A percentile compares a stretch with the other conserved stretches of the same genome.
phyloP scores from a whole-genome alignment of 2,329 filamentous ascomycete species.

The Pseudophaeomoniella oleicola region DNA sequence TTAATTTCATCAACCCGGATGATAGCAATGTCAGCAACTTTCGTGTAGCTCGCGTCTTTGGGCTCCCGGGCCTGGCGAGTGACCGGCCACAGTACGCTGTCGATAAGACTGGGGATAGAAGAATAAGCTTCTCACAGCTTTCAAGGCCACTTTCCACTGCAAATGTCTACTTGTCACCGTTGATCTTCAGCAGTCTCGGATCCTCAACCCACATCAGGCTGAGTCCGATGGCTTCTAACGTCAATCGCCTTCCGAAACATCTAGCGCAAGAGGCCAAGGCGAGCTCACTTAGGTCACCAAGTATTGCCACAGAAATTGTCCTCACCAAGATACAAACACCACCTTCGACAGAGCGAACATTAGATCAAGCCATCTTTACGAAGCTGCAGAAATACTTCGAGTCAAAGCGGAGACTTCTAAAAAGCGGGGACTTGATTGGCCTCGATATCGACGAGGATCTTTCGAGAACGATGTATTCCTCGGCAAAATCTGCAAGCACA shows the following conservation, averaged over 20 bases:
- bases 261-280: constrained; percentile 8
- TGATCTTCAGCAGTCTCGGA: constrained; percentile 52
- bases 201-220: background rate
- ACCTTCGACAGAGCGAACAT: constrained; percentile 66
- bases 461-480: constrained; percentile 66
- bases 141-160: background rate
- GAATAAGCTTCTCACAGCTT: constrained; percentile 40
- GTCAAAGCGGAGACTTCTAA: constrained; percentile 64
- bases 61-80: constrained; percentile 52
- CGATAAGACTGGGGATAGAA: constrained; percentile 31
- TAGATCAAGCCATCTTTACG: constrained; percentile 75
- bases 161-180: constrained; percentile 32
- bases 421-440: constrained; percentile 74
- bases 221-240: background rate
- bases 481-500: constrained; percentile 17
- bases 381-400: constrained; percentile 84
- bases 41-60: constrained; percentile 79
- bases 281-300: constrained; percentile 26
- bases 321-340: constrained; percentile 82
- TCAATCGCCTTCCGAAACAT: constrained; percentile 17
- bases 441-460: constrained; percentile 79
- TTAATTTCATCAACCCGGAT: constrained; percentile 49
- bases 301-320: constrained; percentile 62
- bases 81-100: constrained; percentile 43
- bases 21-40: constrained; percentile 52